Percentiles rank a stretch among this genome's conserved stretches.
These are phyloP conservation scores for Aspergillus bertholletiae DNA, from an alignment of 495 filamentous ascomycete genomes.

Conservation along the genomic window DNA sequence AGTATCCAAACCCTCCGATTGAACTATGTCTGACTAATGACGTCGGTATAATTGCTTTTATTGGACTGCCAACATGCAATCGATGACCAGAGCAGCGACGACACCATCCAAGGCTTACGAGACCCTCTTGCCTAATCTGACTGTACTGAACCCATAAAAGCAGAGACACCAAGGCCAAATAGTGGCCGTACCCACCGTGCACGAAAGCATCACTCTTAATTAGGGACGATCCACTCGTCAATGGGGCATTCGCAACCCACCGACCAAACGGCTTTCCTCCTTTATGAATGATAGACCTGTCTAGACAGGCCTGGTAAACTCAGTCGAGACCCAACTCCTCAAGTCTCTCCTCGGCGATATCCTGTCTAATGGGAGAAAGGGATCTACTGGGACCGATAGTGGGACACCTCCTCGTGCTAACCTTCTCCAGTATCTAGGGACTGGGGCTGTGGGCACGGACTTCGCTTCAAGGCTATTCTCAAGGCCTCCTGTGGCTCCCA, in stretches of 20 bases:
- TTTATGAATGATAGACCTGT: not conserved
- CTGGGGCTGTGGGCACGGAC: not conserved
- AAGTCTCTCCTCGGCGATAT: not conserved
- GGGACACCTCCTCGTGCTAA: not conserved
- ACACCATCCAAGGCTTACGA: not conserved
- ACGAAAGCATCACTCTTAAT: conserved; percentile 6
- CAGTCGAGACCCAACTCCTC: not conserved
- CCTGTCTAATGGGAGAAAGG: not conserved
- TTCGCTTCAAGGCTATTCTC: not conserved
- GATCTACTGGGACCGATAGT: not conserved
- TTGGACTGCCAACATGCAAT: not conserved
- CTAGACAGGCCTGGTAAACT: not conserved
- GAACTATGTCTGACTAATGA: not conserved
- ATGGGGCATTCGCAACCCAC: conserved; percentile 12
- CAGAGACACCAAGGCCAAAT: not conserved
- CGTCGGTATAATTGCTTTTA: not conserved
- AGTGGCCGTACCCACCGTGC: conserved; percentile 2
- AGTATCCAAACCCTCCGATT: conserved; percentile 3
- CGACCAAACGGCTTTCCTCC: conserved; percentile 18
- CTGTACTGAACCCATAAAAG: not conserved
- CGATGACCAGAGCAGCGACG: not conserved
- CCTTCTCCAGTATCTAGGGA: not conserved
- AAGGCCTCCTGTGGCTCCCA: not conserved
- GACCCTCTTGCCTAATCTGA: not conserved
- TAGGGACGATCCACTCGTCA: conserved; percentile 7